These are phyloP conservation scores for Akanthomyces lecanii DNA, from an alignment of 2,329 filamentous ascomycete genomes.

Conservation along the genomic window DNA sequence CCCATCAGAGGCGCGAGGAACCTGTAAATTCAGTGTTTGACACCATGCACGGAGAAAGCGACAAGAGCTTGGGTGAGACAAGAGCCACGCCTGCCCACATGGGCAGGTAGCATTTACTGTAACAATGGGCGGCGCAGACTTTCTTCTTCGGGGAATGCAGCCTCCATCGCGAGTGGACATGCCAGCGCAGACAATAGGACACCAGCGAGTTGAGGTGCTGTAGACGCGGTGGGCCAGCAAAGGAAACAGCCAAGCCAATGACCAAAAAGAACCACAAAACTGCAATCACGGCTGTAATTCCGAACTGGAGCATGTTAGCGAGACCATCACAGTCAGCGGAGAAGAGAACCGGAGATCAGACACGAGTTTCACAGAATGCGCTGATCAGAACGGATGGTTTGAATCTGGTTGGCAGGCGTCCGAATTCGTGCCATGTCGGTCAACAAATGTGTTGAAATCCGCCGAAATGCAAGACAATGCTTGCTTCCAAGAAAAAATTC, in stretches of 20 bases:
- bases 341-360: slow-evolving; percentile 1
- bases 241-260: neutral
- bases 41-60: neutral
- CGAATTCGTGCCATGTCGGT: neutral
- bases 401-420: neutral
- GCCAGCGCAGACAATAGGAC: neutral
- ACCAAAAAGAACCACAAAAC: neutral
- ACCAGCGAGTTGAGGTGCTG: neutral
- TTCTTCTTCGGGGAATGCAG: neutral
- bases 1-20: neutral
- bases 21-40: neutral
- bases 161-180: neutral
- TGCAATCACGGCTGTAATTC: slow-evolving; percentile 1
- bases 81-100: neutral
- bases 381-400: neutral
- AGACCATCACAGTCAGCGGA: slow-evolving; percentile 1
- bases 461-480: neutral
- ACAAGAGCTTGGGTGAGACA: neutral
- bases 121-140: neutral
- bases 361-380: slow-evolving; percentile 1
- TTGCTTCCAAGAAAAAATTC: neutral
- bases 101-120: neutral
- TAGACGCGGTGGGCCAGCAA: neutral
- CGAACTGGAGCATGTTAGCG: neutral
- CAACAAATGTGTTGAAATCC: neutral